These are phyloP conservation scores for Ascocoryne sarcoides DNA, from an alignment of 2,329 filamentous ascomycete genomes.

Conservation along the genomic window DNA sequence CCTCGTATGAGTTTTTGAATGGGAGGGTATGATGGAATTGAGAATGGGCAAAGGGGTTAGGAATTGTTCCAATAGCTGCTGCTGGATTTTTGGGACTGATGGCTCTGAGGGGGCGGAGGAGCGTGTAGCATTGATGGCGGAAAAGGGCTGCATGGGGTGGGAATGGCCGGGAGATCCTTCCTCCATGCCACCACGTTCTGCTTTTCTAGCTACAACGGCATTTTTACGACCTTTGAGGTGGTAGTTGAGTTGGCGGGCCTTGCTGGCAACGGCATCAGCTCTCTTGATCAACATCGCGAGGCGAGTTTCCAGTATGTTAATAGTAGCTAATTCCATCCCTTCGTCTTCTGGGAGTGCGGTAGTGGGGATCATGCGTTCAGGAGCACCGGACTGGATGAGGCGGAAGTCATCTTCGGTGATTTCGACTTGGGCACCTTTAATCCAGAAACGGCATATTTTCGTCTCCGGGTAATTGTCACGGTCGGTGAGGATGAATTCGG, in stretches of 20 bases:
- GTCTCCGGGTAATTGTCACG: constrained; percentile 58
- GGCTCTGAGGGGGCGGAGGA: constrained; percentile 22
- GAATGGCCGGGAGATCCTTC: neutral
- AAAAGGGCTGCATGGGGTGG: constrained; percentile 15
- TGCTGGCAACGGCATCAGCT: constrained; percentile 65
- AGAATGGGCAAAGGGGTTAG: constrained; percentile 19
- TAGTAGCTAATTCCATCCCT: constrained; percentile 71
- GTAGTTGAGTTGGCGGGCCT: constrained; percentile 73
- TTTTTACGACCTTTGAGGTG: constrained; percentile 65
- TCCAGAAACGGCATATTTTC: constrained; percentile 71
- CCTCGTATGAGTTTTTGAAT: too few species aligned
- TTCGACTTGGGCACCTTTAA: constrained; percentile 73
- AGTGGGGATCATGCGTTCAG: constrained; percentile 73
- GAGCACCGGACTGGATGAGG: constrained; percentile 71
- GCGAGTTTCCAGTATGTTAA: constrained; percentile 76
- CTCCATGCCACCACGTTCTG: constrained; percentile 17
- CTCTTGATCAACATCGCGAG: constrained; percentile 68
- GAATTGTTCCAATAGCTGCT: constrained; percentile 49
- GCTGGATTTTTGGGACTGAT: constrained; percentile 33
- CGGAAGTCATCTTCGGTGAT: constrained; percentile 84
- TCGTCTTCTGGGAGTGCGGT: constrained; percentile 81
- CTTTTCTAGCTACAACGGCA: constrained; percentile 58
- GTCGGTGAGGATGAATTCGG: constrained; percentile 66
- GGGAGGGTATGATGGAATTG: constrained; percentile 4
- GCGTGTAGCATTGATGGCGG: constrained; percentile 34